Evolutionary conservation across 495 filamentous ascomycete species (phyloP).

Genomic region (Aspergillus haitiensis): DNA sequence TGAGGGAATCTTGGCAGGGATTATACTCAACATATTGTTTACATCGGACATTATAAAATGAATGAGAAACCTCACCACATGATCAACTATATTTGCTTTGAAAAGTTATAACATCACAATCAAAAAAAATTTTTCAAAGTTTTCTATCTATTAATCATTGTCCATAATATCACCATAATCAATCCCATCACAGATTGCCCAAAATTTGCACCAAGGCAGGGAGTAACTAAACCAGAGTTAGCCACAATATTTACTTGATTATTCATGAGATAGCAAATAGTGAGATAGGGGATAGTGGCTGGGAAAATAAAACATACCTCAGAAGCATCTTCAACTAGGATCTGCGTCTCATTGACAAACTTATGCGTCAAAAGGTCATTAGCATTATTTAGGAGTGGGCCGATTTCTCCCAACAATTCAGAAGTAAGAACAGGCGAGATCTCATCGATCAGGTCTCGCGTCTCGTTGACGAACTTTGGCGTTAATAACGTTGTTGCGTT

Average conservation of each 20-base stretch:
- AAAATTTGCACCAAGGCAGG: conserved; percentile 34
- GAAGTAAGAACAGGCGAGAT: conserved; percentile 46
- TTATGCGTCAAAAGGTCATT: conserved; percentile 39
- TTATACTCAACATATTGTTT: too few species aligned
- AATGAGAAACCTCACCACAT: too few species aligned
- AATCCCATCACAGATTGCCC: conserved; percentile 25
- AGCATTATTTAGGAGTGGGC: conserved; percentile 41
- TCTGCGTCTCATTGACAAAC: conserved; percentile 49
- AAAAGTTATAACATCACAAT: conserved; percentile 11
- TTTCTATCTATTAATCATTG: conserved; percentile 24
- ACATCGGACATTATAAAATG: too few species aligned
- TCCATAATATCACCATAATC: conserved; percentile 2
- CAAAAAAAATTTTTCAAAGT: not conserved
- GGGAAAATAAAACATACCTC: conserved; percentile 38
- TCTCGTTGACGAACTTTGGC: conserved; percentile 43
- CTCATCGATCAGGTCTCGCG: conserved; percentile 38
- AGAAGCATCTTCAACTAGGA: conserved; percentile 50
- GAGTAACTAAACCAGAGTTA: conserved; percentile 27
- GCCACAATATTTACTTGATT: not conserved
- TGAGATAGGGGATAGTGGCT: too few species aligned
- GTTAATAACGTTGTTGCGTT: conserved; percentile 44
- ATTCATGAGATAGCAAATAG: too few species aligned
- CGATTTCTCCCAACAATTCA: conserved; percentile 42
- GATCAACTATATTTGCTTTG: too few species aligned
- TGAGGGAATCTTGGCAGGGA: too few species aligned